phyloP scores from a whole-genome alignment of 2,329 filamentous ascomycete genomes.

The Ciborinia camelliae region DNA sequence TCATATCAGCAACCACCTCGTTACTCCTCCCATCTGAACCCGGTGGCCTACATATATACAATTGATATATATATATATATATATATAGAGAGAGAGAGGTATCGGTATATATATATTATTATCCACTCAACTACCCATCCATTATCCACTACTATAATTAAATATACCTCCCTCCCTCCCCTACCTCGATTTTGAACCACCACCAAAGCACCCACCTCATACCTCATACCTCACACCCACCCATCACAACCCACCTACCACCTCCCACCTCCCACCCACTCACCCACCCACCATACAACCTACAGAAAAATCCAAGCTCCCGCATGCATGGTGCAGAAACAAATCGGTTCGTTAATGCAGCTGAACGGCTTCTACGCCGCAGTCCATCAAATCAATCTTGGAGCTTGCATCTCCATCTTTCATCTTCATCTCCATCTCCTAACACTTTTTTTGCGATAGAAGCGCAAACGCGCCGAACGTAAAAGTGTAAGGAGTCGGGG shows the following conservation, averaged over 20 bases:
- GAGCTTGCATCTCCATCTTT: constrained; percentile 16
- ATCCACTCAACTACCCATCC: background rate
- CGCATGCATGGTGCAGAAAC: constrained; percentile 22
- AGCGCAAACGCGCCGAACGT: constrained; percentile 20
- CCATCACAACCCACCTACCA: too few species aligned
- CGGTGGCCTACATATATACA: background rate
- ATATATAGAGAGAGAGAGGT: too few species aligned
- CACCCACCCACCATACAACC: too few species aligned
- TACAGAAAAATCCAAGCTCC: background rate
- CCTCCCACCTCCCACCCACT: too few species aligned
- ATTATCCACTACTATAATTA: background rate
- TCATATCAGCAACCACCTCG: constrained; percentile 10
- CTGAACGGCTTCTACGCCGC: constrained; percentile 20
- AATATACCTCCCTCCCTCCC: too few species aligned
- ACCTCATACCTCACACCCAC: too few species aligned
- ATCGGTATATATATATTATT: constrained; percentile 3
- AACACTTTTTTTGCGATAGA: constrained; percentile 18
- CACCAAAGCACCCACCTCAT: background rate
- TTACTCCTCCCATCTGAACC: too few species aligned
- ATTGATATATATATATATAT: too few species aligned
- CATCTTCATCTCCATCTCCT: background rate
- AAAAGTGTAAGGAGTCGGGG: background rate
- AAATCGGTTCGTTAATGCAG: constrained; percentile 21
- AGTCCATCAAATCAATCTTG: constrained; percentile 14
- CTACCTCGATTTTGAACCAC: too few species aligned